Conservation (phyloP, 441 rosid species). For the Iberis amara region DNA sequence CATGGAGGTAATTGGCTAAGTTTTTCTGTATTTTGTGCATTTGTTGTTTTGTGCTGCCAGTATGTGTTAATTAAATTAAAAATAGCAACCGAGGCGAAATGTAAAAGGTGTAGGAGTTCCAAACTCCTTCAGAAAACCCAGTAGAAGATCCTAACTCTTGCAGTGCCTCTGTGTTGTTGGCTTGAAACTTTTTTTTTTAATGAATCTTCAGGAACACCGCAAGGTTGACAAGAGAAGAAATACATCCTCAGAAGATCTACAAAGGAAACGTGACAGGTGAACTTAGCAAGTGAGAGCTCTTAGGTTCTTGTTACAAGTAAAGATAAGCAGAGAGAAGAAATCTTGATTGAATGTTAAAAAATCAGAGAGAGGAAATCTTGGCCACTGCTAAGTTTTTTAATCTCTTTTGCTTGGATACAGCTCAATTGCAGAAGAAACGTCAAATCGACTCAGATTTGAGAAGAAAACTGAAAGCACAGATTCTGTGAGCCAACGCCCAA, state of each 20-base stretch:
- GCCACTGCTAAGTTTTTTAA: conserved; percentile 19
- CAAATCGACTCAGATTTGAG: conserved; percentile 33
- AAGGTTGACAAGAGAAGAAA: conserved; percentile 32
- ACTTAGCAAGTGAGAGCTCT: conserved; percentile 82
- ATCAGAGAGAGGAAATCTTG: conserved; percentile 17
- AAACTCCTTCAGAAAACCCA: conserved; percentile 3
- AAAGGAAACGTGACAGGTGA: conserved; percentile 84
- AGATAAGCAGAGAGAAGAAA: conserved; percentile 20
- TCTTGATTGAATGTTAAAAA: neutral
- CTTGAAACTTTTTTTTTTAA: conserved; percentile 28
- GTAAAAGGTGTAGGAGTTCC: conserved; percentile 13
- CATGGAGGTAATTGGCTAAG: conserved; percentile 27
- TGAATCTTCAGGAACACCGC: conserved; percentile 58
- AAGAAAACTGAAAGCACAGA: conserved; percentile 33
- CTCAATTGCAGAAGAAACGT: conserved; percentile 35
- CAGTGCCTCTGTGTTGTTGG: conserved; percentile 11
- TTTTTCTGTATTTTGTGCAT: conserved; percentile 21
- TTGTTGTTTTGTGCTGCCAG: conserved; percentile 13
- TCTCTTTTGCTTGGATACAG: conserved; percentile 31
- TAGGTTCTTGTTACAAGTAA: conserved; percentile 41
- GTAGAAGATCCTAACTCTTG: conserved; percentile 21
- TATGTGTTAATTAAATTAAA: conserved; percentile 11
- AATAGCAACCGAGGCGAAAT: conserved; percentile 1
- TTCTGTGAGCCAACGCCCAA: conserved; percentile 36
- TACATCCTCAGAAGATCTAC: conserved; percentile 33